phyloP scores from a whole-genome alignment of 2,329 filamentous ascomycete species.

The Fusarium clavum region DNA sequence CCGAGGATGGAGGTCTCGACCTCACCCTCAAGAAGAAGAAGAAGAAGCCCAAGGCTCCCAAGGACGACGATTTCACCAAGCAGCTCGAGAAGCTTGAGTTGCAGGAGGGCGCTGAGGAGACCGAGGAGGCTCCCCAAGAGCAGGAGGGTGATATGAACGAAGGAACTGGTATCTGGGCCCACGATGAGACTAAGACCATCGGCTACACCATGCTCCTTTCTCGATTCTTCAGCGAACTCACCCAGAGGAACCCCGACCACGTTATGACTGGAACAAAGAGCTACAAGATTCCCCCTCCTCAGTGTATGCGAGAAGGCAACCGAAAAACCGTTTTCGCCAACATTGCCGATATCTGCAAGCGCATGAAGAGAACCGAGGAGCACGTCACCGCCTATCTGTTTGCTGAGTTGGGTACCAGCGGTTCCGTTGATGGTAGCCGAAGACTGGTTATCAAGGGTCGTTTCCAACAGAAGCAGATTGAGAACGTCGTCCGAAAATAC shows the following conservation, averaged over 20 bases:
- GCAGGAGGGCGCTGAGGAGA: conserved; percentile 71
- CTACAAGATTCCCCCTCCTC: conserved; percentile 99
- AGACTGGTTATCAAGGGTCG: conserved; percentile 98
- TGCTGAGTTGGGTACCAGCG: conserved; percentile 96
- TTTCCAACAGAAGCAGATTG: conserved; percentile 99
- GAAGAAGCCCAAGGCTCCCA: conserved; percentile 62
- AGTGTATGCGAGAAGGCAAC: conserved; percentile 99
- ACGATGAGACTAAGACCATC: conserved; percentile 82
- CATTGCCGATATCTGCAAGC: conserved; percentile 97
- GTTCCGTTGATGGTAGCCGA: conserved; percentile 92
- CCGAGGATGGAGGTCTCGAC: conserved; percentile 64
- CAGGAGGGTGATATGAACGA: conserved; percentile 82
- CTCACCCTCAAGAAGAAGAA: conserved; percentile 86
- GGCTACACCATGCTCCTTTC: conserved; percentile 86
- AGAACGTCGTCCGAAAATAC: conserved; percentile 95
- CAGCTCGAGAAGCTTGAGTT: conserved; percentile 72
- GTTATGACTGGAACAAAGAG: conserved; percentile 88
- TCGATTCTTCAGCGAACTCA: conserved; percentile 94
- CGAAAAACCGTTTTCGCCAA: conserved; percentile 99
- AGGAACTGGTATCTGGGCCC: conserved; percentile 90
- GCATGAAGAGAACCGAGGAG: conserved; percentile 99
- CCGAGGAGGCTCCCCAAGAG: conserved; percentile 61
- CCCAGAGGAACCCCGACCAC: conserved; percentile 97
- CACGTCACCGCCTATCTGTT: conserved; percentile 98
- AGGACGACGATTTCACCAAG: conserved; percentile 72